These are phyloP conservation scores for Petunia axillaris DNA, from an alignment of 257 asterid genomes.

Conservation along the genomic window DNA sequence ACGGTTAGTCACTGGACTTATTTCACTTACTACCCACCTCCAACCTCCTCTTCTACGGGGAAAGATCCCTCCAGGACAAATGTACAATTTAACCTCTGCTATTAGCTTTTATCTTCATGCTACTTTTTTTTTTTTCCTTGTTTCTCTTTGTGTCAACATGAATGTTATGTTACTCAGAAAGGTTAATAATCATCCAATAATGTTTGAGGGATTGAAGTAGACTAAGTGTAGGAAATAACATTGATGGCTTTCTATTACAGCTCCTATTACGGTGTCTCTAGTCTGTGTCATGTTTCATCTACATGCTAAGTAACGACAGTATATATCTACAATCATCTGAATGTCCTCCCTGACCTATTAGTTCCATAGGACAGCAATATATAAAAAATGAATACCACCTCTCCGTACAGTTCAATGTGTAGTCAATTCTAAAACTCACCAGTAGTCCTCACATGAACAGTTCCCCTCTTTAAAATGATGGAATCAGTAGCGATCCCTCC, in stretches of 20 bases:
- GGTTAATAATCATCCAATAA: neutral
- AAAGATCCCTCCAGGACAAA: neutral
- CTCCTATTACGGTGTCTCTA: neutral
- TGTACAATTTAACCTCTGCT: neutral
- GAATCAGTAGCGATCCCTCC: slow-evolving; percentile 75
- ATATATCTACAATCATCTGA: slow-evolving; percentile 4
- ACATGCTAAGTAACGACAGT: slow-evolving; percentile 13
- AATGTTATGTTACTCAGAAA: neutral
- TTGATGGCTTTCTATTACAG: neutral
- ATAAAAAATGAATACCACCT: neutral
- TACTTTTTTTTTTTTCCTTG: neutral
- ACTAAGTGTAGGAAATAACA: neutral
- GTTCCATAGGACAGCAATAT: neutral
- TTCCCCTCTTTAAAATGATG: slow-evolving; percentile 69
- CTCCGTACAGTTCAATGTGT: neutral
- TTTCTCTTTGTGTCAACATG: slow-evolving; percentile 4
- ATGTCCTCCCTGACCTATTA: slow-evolving; percentile 6
- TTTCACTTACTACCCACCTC: neutral
- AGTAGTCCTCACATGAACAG: slow-evolving; percentile 74
- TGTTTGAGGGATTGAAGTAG: neutral
- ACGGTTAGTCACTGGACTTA: neutral
- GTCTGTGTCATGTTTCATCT: slow-evolving; percentile 12
- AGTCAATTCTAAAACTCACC: slow-evolving; percentile 46
- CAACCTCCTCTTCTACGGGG: neutral
- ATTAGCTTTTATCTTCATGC: neutral